phyloP scores from a whole-genome alignment of 345 rosid genomes.

The Lenwebbia sp. region DNA sequence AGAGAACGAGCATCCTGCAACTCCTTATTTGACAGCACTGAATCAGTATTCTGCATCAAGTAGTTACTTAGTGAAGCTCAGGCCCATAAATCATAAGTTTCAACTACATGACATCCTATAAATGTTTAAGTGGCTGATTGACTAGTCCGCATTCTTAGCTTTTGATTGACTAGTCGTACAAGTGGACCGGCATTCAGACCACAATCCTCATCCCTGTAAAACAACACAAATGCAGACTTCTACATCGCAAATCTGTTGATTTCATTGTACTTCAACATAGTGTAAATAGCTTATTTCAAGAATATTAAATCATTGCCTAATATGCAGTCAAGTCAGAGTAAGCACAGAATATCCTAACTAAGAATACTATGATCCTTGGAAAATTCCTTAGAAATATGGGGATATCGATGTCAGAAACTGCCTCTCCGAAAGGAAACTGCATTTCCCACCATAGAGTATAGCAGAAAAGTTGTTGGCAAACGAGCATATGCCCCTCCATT shows the following conservation, averaged over 20 bases:
- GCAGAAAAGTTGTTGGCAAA: not conserved
- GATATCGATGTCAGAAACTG: not conserved
- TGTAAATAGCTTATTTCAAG: not conserved
- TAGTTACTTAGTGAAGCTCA: not conserved
- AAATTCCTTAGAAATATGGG: not conserved
- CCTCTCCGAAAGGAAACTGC: not conserved
- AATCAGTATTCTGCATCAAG: not conserved
- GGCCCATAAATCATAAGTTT: not conserved
- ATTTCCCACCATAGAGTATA: not conserved
- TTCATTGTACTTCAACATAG: not conserved
- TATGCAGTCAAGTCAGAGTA: not conserved
- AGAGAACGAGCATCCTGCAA: constrained; percentile 9
- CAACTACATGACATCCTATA: not conserved
- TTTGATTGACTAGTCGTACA: not conserved
- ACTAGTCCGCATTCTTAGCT: not conserved
- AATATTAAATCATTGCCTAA: not conserved
- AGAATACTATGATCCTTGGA: not conserved
- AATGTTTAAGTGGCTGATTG: not conserved
- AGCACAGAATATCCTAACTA: not conserved
- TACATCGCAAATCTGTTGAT: not conserved
- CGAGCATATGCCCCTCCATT: not conserved
- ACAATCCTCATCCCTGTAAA: not conserved
- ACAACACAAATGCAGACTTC: not conserved
- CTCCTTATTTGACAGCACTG: not conserved
- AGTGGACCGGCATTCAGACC: not conserved